Base-by-base conservation (phyloP, 148 eudicot species). In the Fagopyrum tataricum region DNA sequence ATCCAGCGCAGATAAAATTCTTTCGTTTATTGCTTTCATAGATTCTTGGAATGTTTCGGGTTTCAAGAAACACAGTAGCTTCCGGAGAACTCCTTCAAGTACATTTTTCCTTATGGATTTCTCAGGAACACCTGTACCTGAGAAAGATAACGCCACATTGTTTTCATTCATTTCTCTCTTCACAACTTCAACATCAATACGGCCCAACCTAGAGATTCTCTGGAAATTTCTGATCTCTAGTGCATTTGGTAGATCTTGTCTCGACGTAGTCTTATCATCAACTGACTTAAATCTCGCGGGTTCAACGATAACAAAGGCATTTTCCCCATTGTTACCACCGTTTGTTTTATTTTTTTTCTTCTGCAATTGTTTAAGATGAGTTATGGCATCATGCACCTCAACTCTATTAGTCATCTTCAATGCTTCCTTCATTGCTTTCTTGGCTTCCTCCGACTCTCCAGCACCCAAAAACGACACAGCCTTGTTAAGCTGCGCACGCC, bases 401-500 rank as follows among this genome's bases (percentile, higher is more conserved):
- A 95, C 90, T 80, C 99, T 84, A 75, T 95, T 95, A 0, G 99
- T 95, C 99, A 95, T 95, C 78, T 90, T 95, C 80, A 95, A 77
- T 2, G 99, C 97, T 76, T 95, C 99, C 80, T 95, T 90, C 88
- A 95, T 76, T 18, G 97, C 90, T 75, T 90, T 95, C 82, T 84
- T 95, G 55, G 99, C 99, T 75, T 95, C 99, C 37, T 95, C 99
- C 6, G 87, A 87, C 84, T 95, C 99, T 43, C 91, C 91, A 77
- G 99, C 99, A 70, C 99, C 99, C 80, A 95, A 84, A 79, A 95
- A 81, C 0, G 99, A 90, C 71, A 92, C 97, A 5, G 97, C 97
- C 82, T 87, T 95, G 72, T 95, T 95, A 12, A 95, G 88, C 83
- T 95, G 99, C 2, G 96, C 99, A 44, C 93, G 80, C 99, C 99